Percentiles rank a stretch among this genome's conserved stretches.
Evolutionary conservation across 2,329 filamentous ascomycete species (phyloP).

Genomic region (Emergomyces pasteurianus): DNA sequence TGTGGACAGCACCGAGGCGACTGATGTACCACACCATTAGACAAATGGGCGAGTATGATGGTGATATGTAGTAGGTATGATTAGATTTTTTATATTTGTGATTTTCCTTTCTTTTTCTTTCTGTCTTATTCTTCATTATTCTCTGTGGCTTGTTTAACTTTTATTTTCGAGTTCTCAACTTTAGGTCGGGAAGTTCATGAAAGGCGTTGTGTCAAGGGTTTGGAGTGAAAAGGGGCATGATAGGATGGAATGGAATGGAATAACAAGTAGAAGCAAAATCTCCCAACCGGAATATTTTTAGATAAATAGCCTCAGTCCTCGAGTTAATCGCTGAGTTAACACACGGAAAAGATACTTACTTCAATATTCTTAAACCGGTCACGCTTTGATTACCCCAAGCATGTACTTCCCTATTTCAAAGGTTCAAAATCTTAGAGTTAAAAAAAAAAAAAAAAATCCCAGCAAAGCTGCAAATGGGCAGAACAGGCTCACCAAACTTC

Average conservation of each 20-base stretch:
- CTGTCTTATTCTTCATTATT: neutral
- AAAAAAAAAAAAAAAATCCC: too few relatives aligned
- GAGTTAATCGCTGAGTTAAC: neutral
- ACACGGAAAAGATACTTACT: neutral
- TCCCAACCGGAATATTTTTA: neutral
- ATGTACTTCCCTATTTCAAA: neutral
- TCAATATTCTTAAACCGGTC: neutral
- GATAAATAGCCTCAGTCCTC: neutral
- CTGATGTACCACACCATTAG: neutral
- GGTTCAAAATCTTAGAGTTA: neutral
- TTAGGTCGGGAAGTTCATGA: neutral
- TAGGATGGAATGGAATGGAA: neutral
- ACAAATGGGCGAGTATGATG: neutral
- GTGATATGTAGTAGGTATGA: neutral
- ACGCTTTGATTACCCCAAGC: neutral
- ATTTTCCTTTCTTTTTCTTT: neutral
- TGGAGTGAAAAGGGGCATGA: neutral
- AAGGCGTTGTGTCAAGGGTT: neutral
- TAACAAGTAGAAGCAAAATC: neutral
- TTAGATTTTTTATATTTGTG: neutral
- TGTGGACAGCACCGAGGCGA: neutral
- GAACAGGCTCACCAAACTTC: neutral
- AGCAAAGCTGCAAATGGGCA: neutral
- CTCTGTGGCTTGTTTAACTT: neutral
- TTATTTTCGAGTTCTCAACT: neutral